Percentiles rank a stretch among this genome's conserved stretches.
Conservation (phyloP, 768 basidiomycete genomes). For the Antrodiella citrinella region DNA sequence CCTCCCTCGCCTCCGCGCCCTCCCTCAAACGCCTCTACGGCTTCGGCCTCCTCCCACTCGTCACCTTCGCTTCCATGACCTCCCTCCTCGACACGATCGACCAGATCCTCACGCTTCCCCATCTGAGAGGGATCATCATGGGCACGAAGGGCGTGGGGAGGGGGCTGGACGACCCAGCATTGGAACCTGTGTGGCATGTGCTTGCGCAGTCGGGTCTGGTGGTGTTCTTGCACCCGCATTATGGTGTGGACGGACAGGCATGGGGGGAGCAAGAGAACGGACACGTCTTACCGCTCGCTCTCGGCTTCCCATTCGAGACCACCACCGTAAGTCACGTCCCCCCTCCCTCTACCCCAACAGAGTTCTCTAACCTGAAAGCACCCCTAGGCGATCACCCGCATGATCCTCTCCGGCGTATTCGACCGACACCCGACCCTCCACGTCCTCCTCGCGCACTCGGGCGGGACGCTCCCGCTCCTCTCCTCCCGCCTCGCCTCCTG, state of each 20-base stretch:
- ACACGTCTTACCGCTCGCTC: constrained; percentile 78
- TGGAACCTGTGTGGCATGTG: constrained; percentile 80
- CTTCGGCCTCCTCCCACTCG: constrained; percentile 79
- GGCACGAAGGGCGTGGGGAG: constrained; percentile 72
- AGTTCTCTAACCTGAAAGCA: too few relatives aligned
- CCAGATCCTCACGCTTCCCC: constrained; percentile 56
- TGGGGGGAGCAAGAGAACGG: constrained; percentile 79
- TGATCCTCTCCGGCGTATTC: constrained; percentile 74
- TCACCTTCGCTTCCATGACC: constrained; percentile 47
- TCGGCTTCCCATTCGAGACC: constrained; percentile 89
- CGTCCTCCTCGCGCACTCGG: constrained; percentile 80
- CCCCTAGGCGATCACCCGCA: constrained; percentile 58
- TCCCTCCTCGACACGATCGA: constrained; percentile 56
- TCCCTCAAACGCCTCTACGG: constrained; percentile 65
- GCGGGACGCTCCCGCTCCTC: constrained; percentile 74
- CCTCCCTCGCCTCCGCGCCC: constrained; percentile 28
- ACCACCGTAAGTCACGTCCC: constrained; percentile 52
- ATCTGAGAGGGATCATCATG: constrained; percentile 74
- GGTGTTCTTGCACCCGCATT: constrained; percentile 83
- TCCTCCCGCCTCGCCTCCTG: constrained; percentile 83
- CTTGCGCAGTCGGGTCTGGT: constrained; percentile 62
- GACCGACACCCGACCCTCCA: constrained; percentile 73
- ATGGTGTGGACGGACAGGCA: constrained; percentile 64
- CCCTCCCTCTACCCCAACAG: not conserved
- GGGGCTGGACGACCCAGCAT: constrained; percentile 70